Base-by-base conservation (phyloP, 2,329 filamentous ascomycete species). In the Fusarium mangiferae region DNA sequence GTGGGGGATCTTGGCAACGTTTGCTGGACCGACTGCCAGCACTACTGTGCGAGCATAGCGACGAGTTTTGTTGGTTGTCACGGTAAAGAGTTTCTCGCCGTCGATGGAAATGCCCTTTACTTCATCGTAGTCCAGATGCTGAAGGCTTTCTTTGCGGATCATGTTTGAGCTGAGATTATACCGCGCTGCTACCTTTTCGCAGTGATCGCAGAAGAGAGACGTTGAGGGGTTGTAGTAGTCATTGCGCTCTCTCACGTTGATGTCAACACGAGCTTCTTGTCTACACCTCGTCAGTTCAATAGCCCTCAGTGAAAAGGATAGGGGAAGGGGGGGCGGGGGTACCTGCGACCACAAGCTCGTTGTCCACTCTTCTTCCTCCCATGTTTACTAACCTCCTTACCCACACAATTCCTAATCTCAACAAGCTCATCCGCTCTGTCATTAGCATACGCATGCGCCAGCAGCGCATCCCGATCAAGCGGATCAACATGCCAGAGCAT, bases 401-500 rank as follows among this genome's bases (percentile, higher is more conserved):
- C 93, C 0, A 95, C 93, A 71, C 93, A 94, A 6, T 92, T 91
- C 1, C 87, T 84, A 54, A 96, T 91, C 81, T 95, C 92, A 52
- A 88, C 85, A 14, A 95, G 81, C 76, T 96, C 92, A 11, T 83
- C 81, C 66, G 90, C 87, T n/a, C 90, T 83, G 0, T 87, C 87
- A 24, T 87, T 84, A 64, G 88, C 86, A 75, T 93, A 90, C 0
- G 92, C 88, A 81, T 91, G 93, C 2, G 90, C 91, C 28, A 95
- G 83, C 75, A 96, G 83, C 0, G 91, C 91, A 82, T 96, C 93
- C 4, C 93, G 86, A 80, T 96, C 93, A 2, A 88, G 85, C 0
- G 93, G 93, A 77, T 96, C 93, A 20, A 94, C 86, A 78, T 96
- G 93, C 84, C 94, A 96, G 77, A 95, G 93, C 91, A 96, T 93